A percentile compares a stretch with the other conserved stretches of the same genome.
These are phyloP conservation scores for Plicaturopsis crispa DNA, from an alignment of 768 basidiomycete species.

Conservation along the genomic window DNA sequence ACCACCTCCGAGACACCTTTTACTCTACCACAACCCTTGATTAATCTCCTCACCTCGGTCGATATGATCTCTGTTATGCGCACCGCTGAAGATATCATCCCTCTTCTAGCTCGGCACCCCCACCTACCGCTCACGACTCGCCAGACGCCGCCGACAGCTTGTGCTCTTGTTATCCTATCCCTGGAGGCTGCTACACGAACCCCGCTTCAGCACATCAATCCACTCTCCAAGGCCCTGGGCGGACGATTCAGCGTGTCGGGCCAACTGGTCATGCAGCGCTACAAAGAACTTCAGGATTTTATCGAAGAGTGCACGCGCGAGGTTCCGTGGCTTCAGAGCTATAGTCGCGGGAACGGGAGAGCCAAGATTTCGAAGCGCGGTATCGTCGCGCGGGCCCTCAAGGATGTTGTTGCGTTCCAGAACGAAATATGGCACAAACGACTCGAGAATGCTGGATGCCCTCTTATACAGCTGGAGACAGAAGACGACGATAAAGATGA, in stretches of 20 bases:
- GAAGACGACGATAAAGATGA: conserved; percentile 21
- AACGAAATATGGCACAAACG: conserved; percentile 49
- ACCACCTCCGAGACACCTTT: conserved; percentile 16
- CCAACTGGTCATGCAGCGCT: conserved; percentile 57
- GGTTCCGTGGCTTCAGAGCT: conserved; percentile 70
- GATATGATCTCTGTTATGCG: conserved; percentile 23
- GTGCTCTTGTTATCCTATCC: conserved; percentile 62
- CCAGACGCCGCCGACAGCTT: conserved; percentile 44
- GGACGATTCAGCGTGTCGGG: conserved; percentile 41
- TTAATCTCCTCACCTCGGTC: conserved; percentile 28
- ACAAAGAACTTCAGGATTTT: conserved; percentile 56
- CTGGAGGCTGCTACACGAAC: conserved; percentile 59
- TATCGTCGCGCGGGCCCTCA: conserved; percentile 58
- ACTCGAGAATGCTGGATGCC: conserved; percentile 24
- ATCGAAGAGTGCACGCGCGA: conserved; percentile 51
- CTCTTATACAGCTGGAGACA: conserved; percentile 29
- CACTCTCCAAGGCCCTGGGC: conserved; percentile 53
- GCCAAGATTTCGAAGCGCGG: conserved; percentile 57
- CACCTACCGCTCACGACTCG: conserved; percentile 31
- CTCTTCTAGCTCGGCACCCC: conserved; percentile 30
- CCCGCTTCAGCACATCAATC: conserved; percentile 43
- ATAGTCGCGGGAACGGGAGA: conserved; percentile 36
- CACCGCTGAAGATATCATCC: conserved; percentile 39
- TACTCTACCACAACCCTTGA: conserved; percentile 26
- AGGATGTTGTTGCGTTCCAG: conserved; percentile 64